Conservation (phyloP, 495 filamentous ascomycete species). For the Penicillium maclennaniae region DNA sequence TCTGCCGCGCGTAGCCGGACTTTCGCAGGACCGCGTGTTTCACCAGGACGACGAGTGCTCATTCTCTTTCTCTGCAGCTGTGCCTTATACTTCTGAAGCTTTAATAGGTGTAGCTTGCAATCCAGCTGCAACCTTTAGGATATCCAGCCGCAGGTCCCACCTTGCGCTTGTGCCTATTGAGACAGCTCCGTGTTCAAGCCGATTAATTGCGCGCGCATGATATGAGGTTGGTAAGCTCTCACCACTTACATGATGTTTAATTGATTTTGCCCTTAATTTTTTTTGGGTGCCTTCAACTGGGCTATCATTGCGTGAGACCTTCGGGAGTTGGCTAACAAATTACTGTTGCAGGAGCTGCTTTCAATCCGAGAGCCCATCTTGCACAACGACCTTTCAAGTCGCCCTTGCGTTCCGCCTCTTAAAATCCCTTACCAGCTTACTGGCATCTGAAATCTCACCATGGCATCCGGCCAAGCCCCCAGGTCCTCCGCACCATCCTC, state of each 20-base stretch:
- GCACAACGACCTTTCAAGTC: not conserved
- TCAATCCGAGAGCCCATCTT: not conserved
- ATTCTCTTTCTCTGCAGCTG: not conserved
- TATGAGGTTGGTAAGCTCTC: not conserved
- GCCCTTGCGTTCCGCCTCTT: not conserved
- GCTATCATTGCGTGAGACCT: not conserved
- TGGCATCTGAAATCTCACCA: constrained; percentile 4
- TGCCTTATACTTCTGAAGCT: not conserved
- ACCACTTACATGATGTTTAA: not conserved
- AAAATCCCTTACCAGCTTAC: not conserved
- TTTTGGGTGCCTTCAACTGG: no score
- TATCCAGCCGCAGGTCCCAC: not conserved
- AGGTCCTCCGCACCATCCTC: constrained; percentile 43
- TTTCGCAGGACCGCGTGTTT: constrained; percentile 1
- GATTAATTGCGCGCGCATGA: not conserved
- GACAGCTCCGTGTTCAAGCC: not conserved
- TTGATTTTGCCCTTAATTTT: not conserved
- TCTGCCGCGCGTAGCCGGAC: constrained; percentile 9
- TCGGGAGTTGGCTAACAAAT: not conserved
- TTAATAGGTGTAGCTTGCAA: not conserved
- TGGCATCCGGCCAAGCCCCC: constrained; percentile 37
- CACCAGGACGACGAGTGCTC: not conserved
- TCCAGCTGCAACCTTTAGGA: not conserved
- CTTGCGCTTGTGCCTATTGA: not conserved
- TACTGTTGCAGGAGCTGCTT: not conserved